Percentiles rank a stretch among this genome's conserved stretches.
Conservation (phyloP, 345 rosid species). For the Toxicodendron radicans region DNA sequence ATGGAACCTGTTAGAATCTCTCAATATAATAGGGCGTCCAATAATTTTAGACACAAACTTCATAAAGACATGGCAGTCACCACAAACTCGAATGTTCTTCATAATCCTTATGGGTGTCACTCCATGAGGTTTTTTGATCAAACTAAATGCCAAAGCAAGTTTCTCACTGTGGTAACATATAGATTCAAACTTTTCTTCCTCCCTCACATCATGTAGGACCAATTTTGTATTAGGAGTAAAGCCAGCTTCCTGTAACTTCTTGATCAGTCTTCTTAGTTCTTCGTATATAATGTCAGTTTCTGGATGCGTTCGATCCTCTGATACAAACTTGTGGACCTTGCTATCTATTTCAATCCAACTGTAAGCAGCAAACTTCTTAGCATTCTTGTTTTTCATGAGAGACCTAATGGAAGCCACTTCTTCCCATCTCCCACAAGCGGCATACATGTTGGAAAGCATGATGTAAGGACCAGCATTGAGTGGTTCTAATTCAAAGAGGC, state of each 20-base stretch:
- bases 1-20: constrained; percentile 65
- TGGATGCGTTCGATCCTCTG: constrained; percentile 58
- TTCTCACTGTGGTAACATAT: constrained; percentile 62
- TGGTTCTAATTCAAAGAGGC: constrained; percentile 50
- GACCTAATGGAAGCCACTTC: constrained; percentile 56
- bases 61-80: constrained; percentile 64
- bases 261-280: constrained; percentile 40
- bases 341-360: constrained; percentile 58
- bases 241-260: constrained; percentile 45
- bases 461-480: constrained; percentile 56
- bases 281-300: constrained; percentile 42
- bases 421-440: constrained; percentile 57
- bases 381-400: constrained; percentile 52
- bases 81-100: constrained; percentile 65
- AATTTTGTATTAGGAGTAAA: constrained; percentile 40
- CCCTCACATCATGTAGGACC: constrained; percentile 54
- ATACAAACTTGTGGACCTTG: constrained; percentile 54
- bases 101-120: constrained; percentile 50
- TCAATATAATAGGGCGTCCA: constrained; percentile 40
- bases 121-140: constrained; percentile 41
- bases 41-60: constrained; percentile 41
- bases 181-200: constrained; percentile 53
- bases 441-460: constrained; percentile 62
- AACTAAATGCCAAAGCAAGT: constrained; percentile 57
- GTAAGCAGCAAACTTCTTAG: constrained; percentile 57